Base-by-base conservation (phyloP, 257 asterid species). In the Anisodus tanguticus region DNA sequence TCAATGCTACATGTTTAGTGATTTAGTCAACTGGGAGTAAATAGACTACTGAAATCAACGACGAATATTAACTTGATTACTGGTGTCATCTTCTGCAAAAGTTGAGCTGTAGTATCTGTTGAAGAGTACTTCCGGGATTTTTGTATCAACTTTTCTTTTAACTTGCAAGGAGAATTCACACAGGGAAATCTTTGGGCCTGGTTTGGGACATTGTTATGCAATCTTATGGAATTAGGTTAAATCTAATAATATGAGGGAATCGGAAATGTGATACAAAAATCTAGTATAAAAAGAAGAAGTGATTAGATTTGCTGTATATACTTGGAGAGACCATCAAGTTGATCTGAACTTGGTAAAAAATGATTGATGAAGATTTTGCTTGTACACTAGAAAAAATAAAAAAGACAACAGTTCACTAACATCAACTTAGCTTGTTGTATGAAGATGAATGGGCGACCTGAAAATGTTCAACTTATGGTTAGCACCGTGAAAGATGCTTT, bases 11-110 rank as follows among this genome's bases (percentile, higher is more conserved):
- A 47, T 71, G 5, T 22, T 22, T 22, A 22, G 26, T 22, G 26
- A 22, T 71, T 71, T 17, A 59, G 64, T n/a, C 79, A 71, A 71
- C 80, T 71, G n/a, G n/a, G 43, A 71, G 10, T 45, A 74, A 62
- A 49, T 51, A 49, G 60, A 74, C 12, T 49, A 49, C 60, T 41
- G 55, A 43, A 41, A 17, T 41, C 35, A 70, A 35, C 6, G 5
- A 8, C 4, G 22, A 63, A 9, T 22, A 0, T 63, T 63, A n/a
- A 22, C 45, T 66, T 11, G 72, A 8, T 59, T 60, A 60, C 67
- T 60, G 35, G 67, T 60, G n/a, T 60, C 67, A 60, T 60, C 67
- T 60, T 26, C 69, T 22, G 69, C 41, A 8, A 39, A 67, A 67
- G 49, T 67, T 67, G 49, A 37, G 15, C 51, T 71, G 79, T 70